Base-by-base conservation (phyloP, 2,329 filamentous ascomycete genomes). In the Fusarium odoratissimum region DNA sequence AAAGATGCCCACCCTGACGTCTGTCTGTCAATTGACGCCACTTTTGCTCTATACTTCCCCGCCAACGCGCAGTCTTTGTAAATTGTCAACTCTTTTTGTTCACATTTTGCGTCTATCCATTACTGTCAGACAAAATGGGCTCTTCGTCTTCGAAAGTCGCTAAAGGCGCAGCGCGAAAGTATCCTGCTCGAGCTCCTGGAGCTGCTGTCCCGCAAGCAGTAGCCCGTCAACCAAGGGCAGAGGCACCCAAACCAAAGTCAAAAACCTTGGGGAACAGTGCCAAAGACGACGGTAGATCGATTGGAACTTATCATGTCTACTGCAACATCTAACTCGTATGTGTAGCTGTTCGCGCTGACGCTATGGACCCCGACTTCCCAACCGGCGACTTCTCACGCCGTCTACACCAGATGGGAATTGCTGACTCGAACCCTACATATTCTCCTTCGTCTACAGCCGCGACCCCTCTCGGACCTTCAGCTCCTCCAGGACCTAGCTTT, bases 321-420 rank as follows among this genome's bases (percentile, higher is more conserved):
- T 6, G 40, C 28, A 31, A 11, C 14, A n/a, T 28, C 74, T 77
- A 51, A 77, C 58, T 57, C 33, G 8, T 42, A 8, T 40, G 37
- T 54, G 40, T 58, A 87, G 84, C 82, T 14, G 82, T 84, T 67
- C 80, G 76, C 59, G 76, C 81, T 42, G 83, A 86, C 64, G 79
- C 79, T 40, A 73, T 75, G 67, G 82, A 85, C 64, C 83, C 85
- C n/a, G 83, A 86, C 73, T 75, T 78, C 40, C 69, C 80, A 23
- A 79, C 82, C 48, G 77, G 81, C n/a, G 84, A 80, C 69, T 89
- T 88, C 78, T 85, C 87, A 13, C 80, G 80, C 54, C 87, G 88
- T 21, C 83, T 90, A 9, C 83, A 83, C 31, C 80, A 87, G 69
- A 88, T 90, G 84, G 88, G 88, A 75, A 81, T 89, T 35, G 87